These are phyloP conservation scores for Cornus kousa DNA, from an alignment of 148 eudicot species.

Conservation along the genomic window DNA sequence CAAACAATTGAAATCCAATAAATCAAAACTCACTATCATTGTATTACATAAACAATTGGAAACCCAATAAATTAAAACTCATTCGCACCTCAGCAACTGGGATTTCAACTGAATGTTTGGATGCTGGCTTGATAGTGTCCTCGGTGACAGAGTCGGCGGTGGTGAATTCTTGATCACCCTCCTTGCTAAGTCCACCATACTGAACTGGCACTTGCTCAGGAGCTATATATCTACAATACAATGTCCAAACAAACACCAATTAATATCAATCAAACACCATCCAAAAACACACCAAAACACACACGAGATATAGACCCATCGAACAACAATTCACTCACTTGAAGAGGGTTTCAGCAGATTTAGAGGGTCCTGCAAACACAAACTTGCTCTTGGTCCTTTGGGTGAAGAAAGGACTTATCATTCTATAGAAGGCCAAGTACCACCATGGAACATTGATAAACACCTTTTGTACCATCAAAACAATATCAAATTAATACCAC, in stretches of 20 bases:
- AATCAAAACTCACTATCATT: background rate
- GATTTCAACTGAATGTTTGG: conserved; percentile 35
- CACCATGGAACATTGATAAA: conserved; percentile 64
- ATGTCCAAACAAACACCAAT: background rate
- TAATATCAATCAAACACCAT: background rate
- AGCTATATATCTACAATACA: conserved; percentile 25
- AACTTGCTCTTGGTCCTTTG: conserved; percentile 30
- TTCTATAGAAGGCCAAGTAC: conserved; percentile 41
- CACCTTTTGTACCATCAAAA: conserved; percentile 26
- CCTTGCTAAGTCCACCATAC: conserved; percentile 36
- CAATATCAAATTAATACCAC: background rate
- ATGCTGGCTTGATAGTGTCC: conserved; percentile 24
- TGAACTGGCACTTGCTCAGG: conserved; percentile 37
- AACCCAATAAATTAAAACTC: background rate
- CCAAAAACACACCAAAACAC: background rate
- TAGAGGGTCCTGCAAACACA: conserved; percentile 32
- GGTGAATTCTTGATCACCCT: conserved; percentile 24
- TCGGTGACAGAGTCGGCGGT: conserved; percentile 23
- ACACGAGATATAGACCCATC: background rate
- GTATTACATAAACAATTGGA: too few relatives aligned
- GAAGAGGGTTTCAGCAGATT: conserved; percentile 46
- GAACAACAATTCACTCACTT: conserved; percentile 19
- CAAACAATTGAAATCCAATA: too few relatives aligned
- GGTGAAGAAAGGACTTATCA: conserved; percentile 38
- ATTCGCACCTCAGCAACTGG: conserved; percentile 39